Conservation (phyloP, 1,284 basidiomycete species). For the Tilletia horrida region DNA sequence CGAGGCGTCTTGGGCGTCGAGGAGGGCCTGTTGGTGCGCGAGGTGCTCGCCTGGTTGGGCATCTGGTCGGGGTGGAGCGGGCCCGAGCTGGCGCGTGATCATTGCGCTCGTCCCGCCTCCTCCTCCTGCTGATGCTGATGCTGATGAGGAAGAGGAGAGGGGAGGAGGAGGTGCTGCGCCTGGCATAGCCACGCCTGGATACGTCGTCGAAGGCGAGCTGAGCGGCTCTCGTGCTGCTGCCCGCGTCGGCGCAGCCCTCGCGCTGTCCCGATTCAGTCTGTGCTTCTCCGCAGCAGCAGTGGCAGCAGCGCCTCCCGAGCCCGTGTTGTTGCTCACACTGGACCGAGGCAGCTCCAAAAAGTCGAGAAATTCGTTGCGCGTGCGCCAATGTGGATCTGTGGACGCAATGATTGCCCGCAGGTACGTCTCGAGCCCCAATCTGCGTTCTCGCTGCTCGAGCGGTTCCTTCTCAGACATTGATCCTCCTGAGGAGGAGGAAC, state of each 20-base stretch:
- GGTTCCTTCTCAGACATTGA: constrained; percentile 54
- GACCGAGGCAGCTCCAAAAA: constrained; percentile 74
- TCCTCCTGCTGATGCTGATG: constrained; percentile 73
- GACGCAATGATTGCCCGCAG: constrained; percentile 76
- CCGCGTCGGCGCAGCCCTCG: background rate
- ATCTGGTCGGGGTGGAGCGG: constrained; percentile 56
- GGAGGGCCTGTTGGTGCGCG: constrained; percentile 72
- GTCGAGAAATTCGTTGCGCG: constrained; percentile 72
- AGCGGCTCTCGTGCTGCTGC: constrained; percentile 2
- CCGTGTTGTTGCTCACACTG: constrained; percentile 47
- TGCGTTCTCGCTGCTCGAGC: constrained; percentile 66
- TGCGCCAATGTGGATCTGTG: constrained; percentile 77
- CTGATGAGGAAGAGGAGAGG: constrained; percentile 24
- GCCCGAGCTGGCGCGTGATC: constrained; percentile 76
- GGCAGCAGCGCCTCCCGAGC: constrained; percentile 27
- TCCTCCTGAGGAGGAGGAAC: too few relatives aligned
- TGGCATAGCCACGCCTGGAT: background rate
- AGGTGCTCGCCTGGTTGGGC: constrained; percentile 50
- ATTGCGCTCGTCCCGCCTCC: background rate
- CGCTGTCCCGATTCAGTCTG: too few relatives aligned
- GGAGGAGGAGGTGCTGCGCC: background rate
- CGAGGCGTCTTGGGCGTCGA: constrained; percentile 79
- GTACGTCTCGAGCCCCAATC: constrained; percentile 74
- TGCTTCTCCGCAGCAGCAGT: background rate
- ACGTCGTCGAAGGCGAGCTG: constrained; percentile 3